A percentile compares a stretch with the other conserved stretches of the same genome.
phyloP scores from a whole-genome alignment of 2,329 filamentous ascomycete species.

The Zasmidium angulare region DNA sequence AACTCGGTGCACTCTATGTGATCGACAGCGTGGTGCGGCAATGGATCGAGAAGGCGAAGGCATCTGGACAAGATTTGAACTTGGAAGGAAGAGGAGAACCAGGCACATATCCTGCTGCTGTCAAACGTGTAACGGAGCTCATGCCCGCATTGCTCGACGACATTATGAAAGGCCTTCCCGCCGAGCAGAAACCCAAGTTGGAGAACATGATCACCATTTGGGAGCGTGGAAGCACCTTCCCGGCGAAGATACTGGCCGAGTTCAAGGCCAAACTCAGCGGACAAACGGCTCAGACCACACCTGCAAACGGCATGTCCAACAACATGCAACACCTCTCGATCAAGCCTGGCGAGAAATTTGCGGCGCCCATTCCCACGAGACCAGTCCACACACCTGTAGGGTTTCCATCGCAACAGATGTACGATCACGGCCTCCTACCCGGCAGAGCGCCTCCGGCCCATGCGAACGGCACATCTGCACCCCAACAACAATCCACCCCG shows the following conservation, averaged over 20 bases:
- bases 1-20: constrained; percentile 98
- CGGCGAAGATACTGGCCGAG: constrained; percentile 70
- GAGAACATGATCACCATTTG: constrained; percentile 95
- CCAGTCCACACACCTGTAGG: constrained; percentile 31
- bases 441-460: constrained; percentile 14
- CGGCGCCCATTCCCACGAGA: constrained; percentile 31
- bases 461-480: constrained; percentile 16
- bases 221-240: constrained; percentile 94
- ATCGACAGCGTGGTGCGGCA: constrained; percentile 99
- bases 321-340: constrained; percentile 15
- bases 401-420: constrained; percentile 31
- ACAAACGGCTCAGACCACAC: constrained; percentile 7
- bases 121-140: constrained; percentile 94
- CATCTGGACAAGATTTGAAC: constrained; percentile 72
- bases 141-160: constrained; percentile 94
- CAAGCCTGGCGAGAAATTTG: constrained; percentile 29
- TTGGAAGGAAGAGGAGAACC: constrained; percentile 70
- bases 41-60: constrained; percentile 95
- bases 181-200: constrained; percentile 98
- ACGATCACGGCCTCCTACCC: constrained; percentile 32
- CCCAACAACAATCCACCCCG: constrained; percentile 9
- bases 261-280: constrained; percentile 67
- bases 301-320: constrained; percentile 17
- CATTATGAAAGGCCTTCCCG: constrained; percentile 81
- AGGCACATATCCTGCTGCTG: constrained; percentile 91